Base-by-base conservation (phyloP, 202 grass and related monocot species). In the Panicum virgatum region DNA sequence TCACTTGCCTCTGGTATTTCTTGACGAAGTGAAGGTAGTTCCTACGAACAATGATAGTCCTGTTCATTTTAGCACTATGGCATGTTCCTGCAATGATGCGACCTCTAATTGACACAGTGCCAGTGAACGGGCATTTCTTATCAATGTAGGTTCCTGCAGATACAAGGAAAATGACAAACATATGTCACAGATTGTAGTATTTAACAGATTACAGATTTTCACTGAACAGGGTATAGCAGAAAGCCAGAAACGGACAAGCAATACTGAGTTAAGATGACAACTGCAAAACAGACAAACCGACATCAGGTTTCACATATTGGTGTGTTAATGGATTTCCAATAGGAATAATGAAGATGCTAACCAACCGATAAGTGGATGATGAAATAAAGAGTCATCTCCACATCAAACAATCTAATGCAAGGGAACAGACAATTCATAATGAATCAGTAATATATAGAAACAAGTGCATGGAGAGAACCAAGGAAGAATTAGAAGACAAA, bases 21-120 rank as follows among this genome's bases (percentile, higher is more conserved):
- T 91, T 94, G 20, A 94, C 89, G 47, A 86, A 94, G 79, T 94
- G 92, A 69, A 94, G 92, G 56, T 94, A 91, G 42, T 94, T 91
- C 72, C 92, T 86, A 7, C 86, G 84, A 40, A 94, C 77, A 62
- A 94, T 87, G 68, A 94, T 94, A 6, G 92, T 94, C 50, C 83
- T 85, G 66, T 91, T 89, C 92, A 94, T 94, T 73, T 94, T 91
- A 72, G 92, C 83, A 79, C 89, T 91, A 38, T 89, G 92, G 47
- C 92, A 91, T 19, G 89, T 89, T 69, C 92, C 89, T 71, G 92
- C 86, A 46, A 91, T 86, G 69, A 91, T 87, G 47, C 86, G 80
- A 13, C 92, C 83, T 62, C 92, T 86, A 43, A 91, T 87, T 47
- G 92, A 88, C 14, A 91, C 83, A 66, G 70, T 84, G 56, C 83